A percentile compares a stretch with the other conserved stretches of the same genome.
Evolutionary conservation across 805 yeast genomes (phyloP).

Genomic region (Candida verbasci): DNA sequence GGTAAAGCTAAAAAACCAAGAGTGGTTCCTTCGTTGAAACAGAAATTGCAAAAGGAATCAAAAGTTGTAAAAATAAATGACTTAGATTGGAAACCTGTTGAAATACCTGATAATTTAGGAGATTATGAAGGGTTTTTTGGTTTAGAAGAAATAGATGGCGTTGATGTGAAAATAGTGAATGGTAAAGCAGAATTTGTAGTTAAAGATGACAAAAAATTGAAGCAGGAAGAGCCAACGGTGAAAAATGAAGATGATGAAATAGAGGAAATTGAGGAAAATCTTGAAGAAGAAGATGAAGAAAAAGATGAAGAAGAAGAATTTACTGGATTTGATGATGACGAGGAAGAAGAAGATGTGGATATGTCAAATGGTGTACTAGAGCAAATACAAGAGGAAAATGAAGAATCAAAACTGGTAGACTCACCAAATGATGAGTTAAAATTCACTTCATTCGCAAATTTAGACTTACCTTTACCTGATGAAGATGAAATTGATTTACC

Average conservation of each 20-base stretch:
- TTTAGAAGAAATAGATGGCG: constrained; percentile 91
- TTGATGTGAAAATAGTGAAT: constrained; percentile 68
- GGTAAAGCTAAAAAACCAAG: constrained; percentile 4
- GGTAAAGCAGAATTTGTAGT: constrained; percentile 59
- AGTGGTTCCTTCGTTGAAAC: constrained; percentile 23
- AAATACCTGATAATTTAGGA: constrained; percentile 75
- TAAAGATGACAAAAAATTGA: constrained; percentile 24
- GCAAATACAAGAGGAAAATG: constrained; percentile 4
- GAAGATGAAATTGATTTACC: constrained; percentile 47
- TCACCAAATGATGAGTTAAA: constrained; percentile 4
- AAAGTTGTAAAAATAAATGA: constrained; percentile 46
- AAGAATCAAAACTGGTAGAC: constrained; percentile 4
- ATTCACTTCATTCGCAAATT: constrained; percentile 25
- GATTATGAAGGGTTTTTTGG: constrained; percentile 92
- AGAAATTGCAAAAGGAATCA: constrained; percentile 25
- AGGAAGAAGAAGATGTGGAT: constrained; percentile 14
- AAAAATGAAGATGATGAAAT: constrained; percentile 16
- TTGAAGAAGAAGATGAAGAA: constrained; percentile 17
- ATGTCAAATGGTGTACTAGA: constrained; percentile 8
- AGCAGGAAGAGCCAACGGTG: constrained; percentile 7
- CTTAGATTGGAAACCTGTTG: constrained; percentile 76
- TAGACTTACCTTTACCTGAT: constrained; percentile 24
- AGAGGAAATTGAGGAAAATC: constrained; percentile 15
- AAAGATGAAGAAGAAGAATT: constrained; percentile 17
- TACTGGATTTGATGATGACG: constrained; percentile 23